These are phyloP conservation scores for Colletotrichum tabaci DNA, from an alignment of 2,329 filamentous ascomycete species.

Conservation along the genomic window DNA sequence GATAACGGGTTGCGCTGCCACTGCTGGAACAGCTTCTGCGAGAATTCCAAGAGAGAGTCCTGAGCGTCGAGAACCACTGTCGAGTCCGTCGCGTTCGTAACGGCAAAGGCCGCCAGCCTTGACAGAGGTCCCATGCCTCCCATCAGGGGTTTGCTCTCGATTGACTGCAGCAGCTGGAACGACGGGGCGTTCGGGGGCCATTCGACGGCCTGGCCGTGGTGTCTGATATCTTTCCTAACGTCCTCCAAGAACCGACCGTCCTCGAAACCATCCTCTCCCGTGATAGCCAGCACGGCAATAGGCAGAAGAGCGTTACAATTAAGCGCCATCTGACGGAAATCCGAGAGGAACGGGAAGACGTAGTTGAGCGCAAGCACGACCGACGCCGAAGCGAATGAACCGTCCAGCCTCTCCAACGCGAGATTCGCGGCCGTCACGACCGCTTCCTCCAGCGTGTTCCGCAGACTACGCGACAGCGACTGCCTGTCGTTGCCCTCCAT, in stretches of 20 bases:
- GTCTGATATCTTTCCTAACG: constrained; percentile 77
- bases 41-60: constrained; percentile 78
- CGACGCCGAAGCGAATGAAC: constrained; percentile 60
- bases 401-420: constrained; percentile 71
- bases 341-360: constrained; percentile 79
- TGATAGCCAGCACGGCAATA: constrained; percentile 76
- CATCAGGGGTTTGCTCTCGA: constrained; percentile 74
- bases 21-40: constrained; percentile 74
- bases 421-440: constrained; percentile 83
- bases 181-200: constrained; percentile 77
- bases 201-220: constrained; percentile 69
- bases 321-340: constrained; percentile 69
- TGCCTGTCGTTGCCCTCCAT: constrained; percentile 76
- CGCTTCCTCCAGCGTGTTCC: constrained; percentile 78
- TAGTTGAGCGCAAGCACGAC: constrained; percentile 83
- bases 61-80: constrained; percentile 63
- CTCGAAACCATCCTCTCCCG: constrained; percentile 80
- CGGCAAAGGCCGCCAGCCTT: constrained; percentile 74
- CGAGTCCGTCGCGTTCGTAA: constrained; percentile 67
- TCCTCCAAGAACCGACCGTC: constrained; percentile 81
- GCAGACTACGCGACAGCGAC: constrained; percentile 74
- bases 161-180: constrained; percentile 69
- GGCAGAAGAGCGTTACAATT: constrained; percentile 81
- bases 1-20: constrained; percentile 85
- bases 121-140: constrained; percentile 78